A percentile compares a stretch with the other conserved stretches of the same genome.
These are phyloP conservation scores for Cinnamomum micranthum DNA, from an alignment of 164 flowering plant genomes.

Conservation along the genomic window DNA sequence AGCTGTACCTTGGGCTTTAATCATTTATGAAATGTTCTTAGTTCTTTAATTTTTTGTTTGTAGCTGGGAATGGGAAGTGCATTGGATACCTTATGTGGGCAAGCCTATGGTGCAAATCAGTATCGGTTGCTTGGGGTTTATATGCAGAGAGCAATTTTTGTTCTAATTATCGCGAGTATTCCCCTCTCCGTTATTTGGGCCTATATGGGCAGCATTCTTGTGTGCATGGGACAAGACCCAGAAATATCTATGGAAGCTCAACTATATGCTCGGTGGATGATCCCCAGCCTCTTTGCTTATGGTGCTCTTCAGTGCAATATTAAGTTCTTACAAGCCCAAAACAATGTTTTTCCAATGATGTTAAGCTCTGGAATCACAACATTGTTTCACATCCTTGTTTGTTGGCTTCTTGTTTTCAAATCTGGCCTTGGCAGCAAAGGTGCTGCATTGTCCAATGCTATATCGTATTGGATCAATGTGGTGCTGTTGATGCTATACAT, in stretches of 20 bases:
- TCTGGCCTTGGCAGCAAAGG: constrained; percentile 22
- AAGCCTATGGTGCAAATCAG: constrained; percentile 74
- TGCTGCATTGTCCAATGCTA: constrained; percentile 20
- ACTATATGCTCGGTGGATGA: constrained; percentile 20
- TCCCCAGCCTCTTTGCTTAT: constrained; percentile 25
- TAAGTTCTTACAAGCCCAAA: constrained; percentile 20
- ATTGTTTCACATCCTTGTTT: constrained; percentile 11
- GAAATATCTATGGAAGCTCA: constrained; percentile 23
- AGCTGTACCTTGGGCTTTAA: too few relatives aligned
- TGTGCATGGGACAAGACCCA: constrained; percentile 17
- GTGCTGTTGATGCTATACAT: constrained; percentile 17
- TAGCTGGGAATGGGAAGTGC: constrained; percentile 88
- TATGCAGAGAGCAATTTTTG: constrained; percentile 56
- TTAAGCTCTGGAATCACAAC: constrained; percentile 19
- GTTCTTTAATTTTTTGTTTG: not conserved
- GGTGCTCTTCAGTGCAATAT: constrained; percentile 19
- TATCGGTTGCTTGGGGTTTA: constrained; percentile 66
- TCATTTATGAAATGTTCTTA: not conserved
- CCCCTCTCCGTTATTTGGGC: constrained; percentile 25
- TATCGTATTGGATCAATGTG: constrained; percentile 27
- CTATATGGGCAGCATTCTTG: constrained; percentile 18
- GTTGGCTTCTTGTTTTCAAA: constrained; percentile 24
- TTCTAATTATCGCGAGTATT: constrained; percentile 11
- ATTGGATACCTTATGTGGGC: constrained; percentile 78
- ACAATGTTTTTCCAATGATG: constrained; percentile 22